Conservation (phyloP, 768 basidiomycete species). For the Rhodotorula taiwanensis region DNA sequence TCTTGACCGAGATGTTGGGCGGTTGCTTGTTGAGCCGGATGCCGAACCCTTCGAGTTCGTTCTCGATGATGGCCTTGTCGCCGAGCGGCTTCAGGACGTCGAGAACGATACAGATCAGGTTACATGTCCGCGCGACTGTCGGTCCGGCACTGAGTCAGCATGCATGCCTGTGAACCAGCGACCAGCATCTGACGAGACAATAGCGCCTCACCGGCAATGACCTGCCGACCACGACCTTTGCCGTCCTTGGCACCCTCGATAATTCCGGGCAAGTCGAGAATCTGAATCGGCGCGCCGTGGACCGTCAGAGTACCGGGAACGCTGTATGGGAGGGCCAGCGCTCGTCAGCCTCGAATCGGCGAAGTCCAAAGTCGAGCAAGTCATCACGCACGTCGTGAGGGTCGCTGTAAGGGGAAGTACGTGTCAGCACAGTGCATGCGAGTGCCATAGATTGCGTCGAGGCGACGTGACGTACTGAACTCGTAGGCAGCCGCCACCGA, state of each 20-base stretch:
- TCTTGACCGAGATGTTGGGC: constrained; percentile 60
- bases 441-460: not conserved
- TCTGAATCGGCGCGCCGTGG: constrained; percentile 93
- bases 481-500: constrained; percentile 94
- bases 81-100: constrained; percentile 97
- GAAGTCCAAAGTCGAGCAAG: not conserved
- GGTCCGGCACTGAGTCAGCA: constrained; percentile 12
- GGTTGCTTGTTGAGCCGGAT: constrained; percentile 81
- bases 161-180: not conserved
- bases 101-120: constrained; percentile 95
- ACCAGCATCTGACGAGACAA: constrained; percentile 48
- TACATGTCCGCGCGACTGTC: constrained; percentile 90
- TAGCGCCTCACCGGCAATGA: constrained; percentile 42
- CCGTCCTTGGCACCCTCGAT: constrained; percentile 97
- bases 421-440: not conserved
- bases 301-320: constrained; percentile 91
- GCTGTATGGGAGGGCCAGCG: constrained; percentile 68
- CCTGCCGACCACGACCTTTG: constrained; percentile 90
- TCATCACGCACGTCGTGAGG: constrained; percentile 14
- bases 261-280: constrained; percentile 63
- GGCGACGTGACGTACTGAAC: constrained; percentile 53
- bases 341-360: too few species aligned
- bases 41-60: constrained; percentile 91
- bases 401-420: too few species aligned
- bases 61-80: constrained; percentile 69